Conservation (phyloP, 805 yeast genomes). For the Kockiozyma suomiensis region DNA sequence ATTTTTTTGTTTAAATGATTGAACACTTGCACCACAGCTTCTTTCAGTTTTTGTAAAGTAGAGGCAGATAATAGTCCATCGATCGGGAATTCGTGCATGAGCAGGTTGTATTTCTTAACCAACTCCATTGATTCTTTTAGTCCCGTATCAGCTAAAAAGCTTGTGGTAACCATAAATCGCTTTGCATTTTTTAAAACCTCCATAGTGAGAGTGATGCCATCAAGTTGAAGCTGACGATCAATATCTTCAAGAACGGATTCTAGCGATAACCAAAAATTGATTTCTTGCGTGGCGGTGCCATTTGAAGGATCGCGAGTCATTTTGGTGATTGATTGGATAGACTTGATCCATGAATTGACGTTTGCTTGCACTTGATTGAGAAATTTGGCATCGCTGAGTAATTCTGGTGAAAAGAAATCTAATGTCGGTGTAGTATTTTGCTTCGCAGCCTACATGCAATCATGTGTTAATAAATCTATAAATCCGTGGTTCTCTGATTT, state of each 20-base stretch:
- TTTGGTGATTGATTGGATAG: conserved; percentile 59
- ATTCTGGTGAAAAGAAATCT: conserved; percentile 44
- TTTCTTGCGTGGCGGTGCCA: conserved; percentile 62
- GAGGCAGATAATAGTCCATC: conserved; percentile 56
- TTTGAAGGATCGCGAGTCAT: conserved; percentile 56
- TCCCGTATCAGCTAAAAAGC: conserved; percentile 72
- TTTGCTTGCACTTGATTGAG: conserved; percentile 69
- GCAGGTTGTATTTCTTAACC: conserved; percentile 59
- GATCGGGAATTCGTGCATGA: conserved; percentile 72
- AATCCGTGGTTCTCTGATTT: no score
- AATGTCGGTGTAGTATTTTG: conserved; percentile 35
- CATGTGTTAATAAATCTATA: no score
- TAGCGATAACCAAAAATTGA: conserved; percentile 75
- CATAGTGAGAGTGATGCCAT: conserved; percentile 59
- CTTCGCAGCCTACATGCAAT: conserved; percentile 21
- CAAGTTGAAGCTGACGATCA: conserved; percentile 58
- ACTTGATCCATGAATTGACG: conserved; percentile 75
- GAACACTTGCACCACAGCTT: conserved; percentile 54
- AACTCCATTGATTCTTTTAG: conserved; percentile 44
- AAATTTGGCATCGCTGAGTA: conserved; percentile 54
- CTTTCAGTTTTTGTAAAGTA: conserved; percentile 50
- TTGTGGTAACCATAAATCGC: conserved; percentile 76
- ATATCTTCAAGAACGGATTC: conserved; percentile 61
- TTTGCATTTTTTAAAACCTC: conserved; percentile 67
- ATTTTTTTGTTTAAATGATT: conserved; percentile 62